Base-by-base conservation (phyloP, 331 rosid species). In the Quercus lobata region DNA sequence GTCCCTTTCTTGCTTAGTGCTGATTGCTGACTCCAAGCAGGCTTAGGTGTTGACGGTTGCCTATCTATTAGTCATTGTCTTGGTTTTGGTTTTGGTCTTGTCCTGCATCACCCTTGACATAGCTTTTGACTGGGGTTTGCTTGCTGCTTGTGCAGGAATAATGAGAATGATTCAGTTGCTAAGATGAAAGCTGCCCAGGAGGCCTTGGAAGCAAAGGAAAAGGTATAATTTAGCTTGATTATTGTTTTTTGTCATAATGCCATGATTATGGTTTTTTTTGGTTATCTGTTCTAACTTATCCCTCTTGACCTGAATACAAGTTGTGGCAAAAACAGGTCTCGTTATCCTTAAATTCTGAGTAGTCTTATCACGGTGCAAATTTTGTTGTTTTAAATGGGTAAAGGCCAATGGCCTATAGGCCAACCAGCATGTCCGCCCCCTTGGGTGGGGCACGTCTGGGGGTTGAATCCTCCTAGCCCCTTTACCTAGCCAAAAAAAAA, bases 161-260 rank as follows among this genome's bases (percentile, higher is more conserved):
- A 93, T 60, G 99, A 91, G 74, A 54, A 79, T 87, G 99, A 93
- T 84, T 84, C 99, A 32, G 62, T 93, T 12, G 77, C 85, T 19
- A 91, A 80, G 86, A 95, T 93, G 99, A 86, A 85, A 91, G 97
- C 94, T 82, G 88, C 99, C 65, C 96, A 90, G 90, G 90, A 90
- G 61, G 96, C 98, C 61, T 78, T 95, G 76, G 93, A 90, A 84
- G 93, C 84, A 73, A 89, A 90, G 75, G 87, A 91, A 79, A 95
- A 91, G 97, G 99, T 95, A 84, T 76, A 11, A 49, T 71, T 72
- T 29, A 34, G 46, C 46, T 41, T 8, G 46, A 41, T 41, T 41
- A 41, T 41, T 41, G 46, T 2, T 41, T 41, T 41, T 41, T 2
- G 12, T 41, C 46, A 41, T 8, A 30, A 34, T 68, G 60, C 35